Base-by-base conservation (phyloP, 2,329 filamentous ascomycete genomes). In the Herpotrichia juniperi region DNA sequence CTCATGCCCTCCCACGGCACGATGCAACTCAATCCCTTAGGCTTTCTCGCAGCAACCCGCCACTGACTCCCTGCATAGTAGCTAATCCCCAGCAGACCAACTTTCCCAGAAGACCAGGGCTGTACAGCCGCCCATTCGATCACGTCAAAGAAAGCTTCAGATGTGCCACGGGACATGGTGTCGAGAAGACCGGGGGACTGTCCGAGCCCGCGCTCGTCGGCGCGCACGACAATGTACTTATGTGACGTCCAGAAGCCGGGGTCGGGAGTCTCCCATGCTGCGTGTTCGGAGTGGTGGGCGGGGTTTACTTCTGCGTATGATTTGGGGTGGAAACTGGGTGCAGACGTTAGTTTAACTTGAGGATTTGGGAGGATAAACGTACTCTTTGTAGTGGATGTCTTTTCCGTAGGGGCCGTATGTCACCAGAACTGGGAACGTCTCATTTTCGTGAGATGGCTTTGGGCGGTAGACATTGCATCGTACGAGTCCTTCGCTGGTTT, bases 391-490 rank as follows among this genome's bases (percentile, higher is more conserved):
- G 17, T 79, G 82, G 30, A 89, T 87, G 59, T 90, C 87, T 60
- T 91, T 90, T 40, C 88, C 87, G 57, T 90, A 90, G 0, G 88
- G 88, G 0, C 87, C 87, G 57, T 90, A 90, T 0, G 87, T 90
- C 2, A 88, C 83, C 8, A 90, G 68, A 0, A 88, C 87, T 0
- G 88, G 87, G 19, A 78, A 78, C 54, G 68, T 75, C 9, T 56
- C 46, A 4, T 59, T 55, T 3, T 63, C 52, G 19, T 76, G 68
- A 3, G 65, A 61, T 7, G 56, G 51, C 42, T 79, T 80, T 1
- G 80, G 80, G 1, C 79, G 71, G 56, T 82, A 83, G 2, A 83
- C 75, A 63, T 82, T 83, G 62, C 74, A 77, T 10, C 81, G 68
- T 3, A 83, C 74, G 2, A 80, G 66, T 2, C 78, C 75, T 31